These are phyloP conservation scores for Ophiostoma sp. DNA, from an alignment of 2,329 filamentous ascomycete species.

Conservation along the genomic window DNA sequence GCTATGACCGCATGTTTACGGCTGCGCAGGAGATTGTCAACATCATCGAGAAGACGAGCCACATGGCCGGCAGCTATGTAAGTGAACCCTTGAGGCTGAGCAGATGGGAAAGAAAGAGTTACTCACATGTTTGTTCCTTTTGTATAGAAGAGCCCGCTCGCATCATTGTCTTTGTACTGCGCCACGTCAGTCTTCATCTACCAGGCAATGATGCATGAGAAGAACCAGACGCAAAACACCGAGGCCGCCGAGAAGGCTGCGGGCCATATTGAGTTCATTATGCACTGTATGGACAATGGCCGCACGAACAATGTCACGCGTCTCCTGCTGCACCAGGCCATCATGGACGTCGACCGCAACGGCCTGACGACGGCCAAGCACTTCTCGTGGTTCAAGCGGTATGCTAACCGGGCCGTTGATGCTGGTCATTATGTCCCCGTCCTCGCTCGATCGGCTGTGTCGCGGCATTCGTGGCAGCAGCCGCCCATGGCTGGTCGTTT, in stretches of 20 bases:
- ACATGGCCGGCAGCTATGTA: slow-evolving; percentile 52
- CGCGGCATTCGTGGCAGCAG: slow-evolving; percentile 43
- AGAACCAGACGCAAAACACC: neutral
- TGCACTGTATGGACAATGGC: slow-evolving; percentile 75
- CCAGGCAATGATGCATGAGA: slow-evolving; percentile 60
- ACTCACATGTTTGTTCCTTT: slow-evolving; percentile 54
- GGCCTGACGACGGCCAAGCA: slow-evolving; percentile 37
- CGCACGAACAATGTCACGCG: slow-evolving; percentile 73
- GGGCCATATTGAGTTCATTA: slow-evolving; percentile 68
- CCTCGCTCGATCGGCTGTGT: slow-evolving; percentile 48
- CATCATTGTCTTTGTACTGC: slow-evolving; percentile 82
- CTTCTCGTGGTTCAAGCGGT: slow-evolving; percentile 33
- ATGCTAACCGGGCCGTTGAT: slow-evolving; percentile 34
- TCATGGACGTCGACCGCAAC: slow-evolving; percentile 71
- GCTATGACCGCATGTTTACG: slow-evolving; percentile 71
- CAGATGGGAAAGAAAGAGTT: neutral
- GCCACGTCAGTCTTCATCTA: slow-evolving; percentile 82
- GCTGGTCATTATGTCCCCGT: slow-evolving; percentile 46
- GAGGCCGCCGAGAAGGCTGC: slow-evolving; percentile 43
- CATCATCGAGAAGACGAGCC: slow-evolving; percentile 76
- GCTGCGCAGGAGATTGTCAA: slow-evolving; percentile 82
- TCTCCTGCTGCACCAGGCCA: slow-evolving; percentile 80
- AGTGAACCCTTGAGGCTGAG: slow-evolving; percentile 41
- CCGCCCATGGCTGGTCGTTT: slow-evolving; percentile 49
- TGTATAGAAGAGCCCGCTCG: slow-evolving; percentile 60